Base-by-base conservation (phyloP, 164 flowering plant genomes). In the Euptelea pleiosperma region DNA sequence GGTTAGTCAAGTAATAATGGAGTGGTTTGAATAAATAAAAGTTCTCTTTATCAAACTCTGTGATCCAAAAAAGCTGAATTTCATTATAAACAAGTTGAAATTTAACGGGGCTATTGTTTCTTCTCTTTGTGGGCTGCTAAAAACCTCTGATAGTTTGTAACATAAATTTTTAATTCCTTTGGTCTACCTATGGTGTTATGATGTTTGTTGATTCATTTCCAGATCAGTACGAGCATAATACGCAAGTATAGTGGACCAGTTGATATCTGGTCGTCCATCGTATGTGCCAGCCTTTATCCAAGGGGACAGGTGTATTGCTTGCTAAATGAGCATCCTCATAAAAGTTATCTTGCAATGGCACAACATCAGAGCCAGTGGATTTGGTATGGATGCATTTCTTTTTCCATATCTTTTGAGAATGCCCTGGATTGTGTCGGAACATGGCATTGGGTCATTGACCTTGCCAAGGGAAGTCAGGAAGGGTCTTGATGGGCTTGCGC, bases 341-440 rank as follows among this genome's bases (percentile, higher is more conserved):
- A 66, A 70, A 85, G 88, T 70, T 85, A 77, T 65, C 68, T 41
- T 35, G 98, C 96, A 21, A 92, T 92, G 98, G 84, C 95, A 47
- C 84, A 81, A 52, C 96, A 92, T 69, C 56, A 15, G 49, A 89
- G 96, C 80, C 96, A 92, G 63, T 92, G 96, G 98, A 81, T 92
- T 58, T 89, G 98, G 98, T 89, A 70, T 41, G 78, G 64, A 1
- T 19, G 19, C 16, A 25, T 60, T 39, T 22, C 47, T 49, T 16
- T 46, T 36, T 25, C 4, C 37, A 28, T 4, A 3, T 28, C 1
- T 9, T 37, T n/a, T 24, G n/a, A n/a, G n/a, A n/a, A 8, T 19
- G 34, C 36, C 2, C 2, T 31, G 30, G 3, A 30, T 22, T 41
- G 3, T 41, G 15, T 2, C 29, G 12, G 1, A 28, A 25, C 26